Evolutionary conservation across 371 early-diverging fungal genomes (phyloP), one percentile per base, ranked within the genome.

Genomic region (Mucor racemosus): DNA sequence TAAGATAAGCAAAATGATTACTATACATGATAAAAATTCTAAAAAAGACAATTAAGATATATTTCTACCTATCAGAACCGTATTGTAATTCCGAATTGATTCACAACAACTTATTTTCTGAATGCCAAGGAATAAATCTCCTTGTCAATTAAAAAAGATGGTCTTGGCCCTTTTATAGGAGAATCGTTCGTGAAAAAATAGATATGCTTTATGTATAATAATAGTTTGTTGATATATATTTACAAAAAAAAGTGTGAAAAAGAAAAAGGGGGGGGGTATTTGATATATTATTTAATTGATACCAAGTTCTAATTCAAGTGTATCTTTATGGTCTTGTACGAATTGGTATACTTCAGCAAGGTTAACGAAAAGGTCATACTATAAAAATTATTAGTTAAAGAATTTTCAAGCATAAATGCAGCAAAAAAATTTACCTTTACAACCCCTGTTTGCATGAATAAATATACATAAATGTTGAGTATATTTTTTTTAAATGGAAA

Each of bases 331-430:
- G 0, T 64, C 50, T 35, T 65, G 35, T 1, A 67, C 44, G 42
- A 72, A 72, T n/a, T 67, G 48, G 38, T 60, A 26, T 6, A 72
- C 72, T 58, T 72, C 61, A 8, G 44, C 3, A 11, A 64, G 62
- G 15, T 65, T 55, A 1, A 72, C 68, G 64, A 64, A 72, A 15
- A 72, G 42, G 10, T 67, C 34, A 58, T 64, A 72, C 68, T 72
- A 64, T 55, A n/a, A 33, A 50, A 15, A 17, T 17, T 6, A n/a
- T 42, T 6, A 60, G 8, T 42, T 31, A 17, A 31, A 15, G 7
- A 7, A 31, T 41, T 31, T 15, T 5, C 31, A 44, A n/a, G 21
- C 19, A 19, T 14, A 15, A 31, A 38, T 36, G 3, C 3, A 26
- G 3, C 26, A 1, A 34, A 35, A 1, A 19, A 31, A 40, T 56